These are phyloP conservation scores for Acer saccharum DNA, from an alignment of 345 rosid species.

Conservation along the genomic window DNA sequence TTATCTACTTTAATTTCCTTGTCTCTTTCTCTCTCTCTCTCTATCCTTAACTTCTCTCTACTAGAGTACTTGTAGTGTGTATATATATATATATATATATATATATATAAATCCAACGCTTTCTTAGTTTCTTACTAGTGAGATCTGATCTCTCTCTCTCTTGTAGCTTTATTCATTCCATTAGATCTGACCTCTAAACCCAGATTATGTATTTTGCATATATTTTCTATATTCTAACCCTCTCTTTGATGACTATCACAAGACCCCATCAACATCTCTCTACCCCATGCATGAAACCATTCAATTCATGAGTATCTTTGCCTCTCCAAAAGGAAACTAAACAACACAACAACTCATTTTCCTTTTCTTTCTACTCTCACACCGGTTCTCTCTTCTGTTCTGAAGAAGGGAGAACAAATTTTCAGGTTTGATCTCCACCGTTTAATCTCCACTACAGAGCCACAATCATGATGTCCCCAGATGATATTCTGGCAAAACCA, in stretches of 20 bases:
- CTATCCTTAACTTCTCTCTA: neutral
- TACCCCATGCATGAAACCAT: constrained; percentile 58
- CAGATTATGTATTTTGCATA: neutral
- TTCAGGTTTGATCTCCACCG: neutral
- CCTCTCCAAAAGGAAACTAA: constrained; percentile 50
- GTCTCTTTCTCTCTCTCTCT: constrained; percentile 20
- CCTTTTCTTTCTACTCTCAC: neutral
- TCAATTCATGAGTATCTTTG: constrained; percentile 45
- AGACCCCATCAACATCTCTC: constrained; percentile 39
- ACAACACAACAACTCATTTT: neutral
- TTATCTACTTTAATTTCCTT: constrained; percentile 25
- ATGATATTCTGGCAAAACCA: constrained; percentile 31
- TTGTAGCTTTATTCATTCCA: constrained; percentile 20
- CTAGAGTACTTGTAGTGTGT: neutral
- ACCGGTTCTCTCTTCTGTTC: neutral
- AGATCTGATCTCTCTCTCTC: constrained; percentile 8
- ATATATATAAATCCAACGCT: neutral
- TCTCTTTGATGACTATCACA: constrained; percentile 65
- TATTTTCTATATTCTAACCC: constrained; percentile 3
- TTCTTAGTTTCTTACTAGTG: constrained; percentile 1
- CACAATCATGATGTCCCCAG: constrained; percentile 35
- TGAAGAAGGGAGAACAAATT: neutral
- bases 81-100: neutral
- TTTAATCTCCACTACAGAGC: neutral
- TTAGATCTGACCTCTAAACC: constrained; percentile 34